Percentiles rank a stretch among this genome's conserved stretches.
These are phyloP conservation scores for Pseudonitzschia pungens DNA, from an alignment of 108 stramenopile genomes.

Conservation along the genomic window DNA sequence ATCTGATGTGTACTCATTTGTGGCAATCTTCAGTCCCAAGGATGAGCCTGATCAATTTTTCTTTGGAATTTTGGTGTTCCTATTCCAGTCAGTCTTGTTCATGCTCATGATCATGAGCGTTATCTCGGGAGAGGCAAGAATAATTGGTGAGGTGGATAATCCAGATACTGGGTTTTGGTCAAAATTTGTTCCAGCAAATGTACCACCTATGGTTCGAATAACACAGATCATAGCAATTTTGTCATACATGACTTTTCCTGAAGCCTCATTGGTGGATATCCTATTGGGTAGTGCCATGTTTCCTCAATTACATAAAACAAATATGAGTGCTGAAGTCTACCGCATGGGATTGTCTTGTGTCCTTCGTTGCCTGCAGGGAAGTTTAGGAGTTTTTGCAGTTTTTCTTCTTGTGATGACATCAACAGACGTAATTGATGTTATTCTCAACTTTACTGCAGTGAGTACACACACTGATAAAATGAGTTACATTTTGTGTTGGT, in stretches of 20 bases:
- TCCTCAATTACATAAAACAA: background rate
- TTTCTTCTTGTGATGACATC: background rate
- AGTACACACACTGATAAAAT: background rate
- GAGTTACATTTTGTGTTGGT: background rate
- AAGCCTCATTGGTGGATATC: background rate
- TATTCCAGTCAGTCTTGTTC: background rate
- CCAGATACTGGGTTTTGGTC: background rate
- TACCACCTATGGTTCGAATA: background rate
- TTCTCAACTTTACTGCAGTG: slow-evolving; percentile 1
- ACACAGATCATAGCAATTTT: background rate
- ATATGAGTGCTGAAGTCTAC: background rate
- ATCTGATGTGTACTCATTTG: background rate
- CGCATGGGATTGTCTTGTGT: background rate
- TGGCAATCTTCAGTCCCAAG: background rate
- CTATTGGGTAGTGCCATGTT: background rate
- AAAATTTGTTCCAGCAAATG: background rate
- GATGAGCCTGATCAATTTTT: background rate
- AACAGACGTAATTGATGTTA: background rate
- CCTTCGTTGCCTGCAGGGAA: background rate
- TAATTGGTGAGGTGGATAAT: background rate
- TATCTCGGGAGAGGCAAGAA: background rate
- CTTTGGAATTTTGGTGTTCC: background rate
- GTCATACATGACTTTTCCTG: background rate
- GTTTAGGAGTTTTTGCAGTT: background rate
- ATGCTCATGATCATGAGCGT: background rate